Evolutionary conservation across 148 eudicot species (phyloP).

Genomic region (Salicornia ramosissima): DNA sequence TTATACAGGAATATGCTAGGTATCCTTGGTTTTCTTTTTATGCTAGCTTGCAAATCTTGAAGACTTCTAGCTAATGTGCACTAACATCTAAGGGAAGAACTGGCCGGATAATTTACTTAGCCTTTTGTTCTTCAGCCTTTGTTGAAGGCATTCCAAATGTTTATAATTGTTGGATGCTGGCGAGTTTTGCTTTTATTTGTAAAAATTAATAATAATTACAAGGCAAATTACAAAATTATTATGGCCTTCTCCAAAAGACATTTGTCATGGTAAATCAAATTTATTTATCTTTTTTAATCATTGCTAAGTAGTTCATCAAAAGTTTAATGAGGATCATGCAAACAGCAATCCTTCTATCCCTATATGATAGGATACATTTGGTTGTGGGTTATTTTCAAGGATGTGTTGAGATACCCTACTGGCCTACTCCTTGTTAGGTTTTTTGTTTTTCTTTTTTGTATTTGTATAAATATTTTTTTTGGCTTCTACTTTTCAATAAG

Average conservation of each 20-base stretch:
- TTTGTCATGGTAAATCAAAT: no score
- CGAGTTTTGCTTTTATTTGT: neutral
- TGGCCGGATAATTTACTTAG: conserved; percentile 1
- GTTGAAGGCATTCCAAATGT: neutral
- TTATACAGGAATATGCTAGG: neutral
- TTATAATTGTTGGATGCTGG: neutral
- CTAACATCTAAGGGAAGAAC: neutral
- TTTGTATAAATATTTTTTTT: no score
- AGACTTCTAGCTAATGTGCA: neutral
- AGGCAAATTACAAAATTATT: neutral
- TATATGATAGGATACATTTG: neutral
- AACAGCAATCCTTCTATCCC: neutral
- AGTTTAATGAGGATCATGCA: neutral
- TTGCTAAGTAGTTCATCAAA: neutral
- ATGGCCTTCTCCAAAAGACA: neutral
- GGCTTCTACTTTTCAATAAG: no score
- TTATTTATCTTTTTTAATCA: neutral
- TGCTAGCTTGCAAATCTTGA: neutral
- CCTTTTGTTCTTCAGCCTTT: conserved; percentile 10
- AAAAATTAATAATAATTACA: neutral
- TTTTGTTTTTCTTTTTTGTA: no score
- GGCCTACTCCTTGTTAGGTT: neutral
- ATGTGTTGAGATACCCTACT: neutral
- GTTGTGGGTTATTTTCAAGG: neutral
- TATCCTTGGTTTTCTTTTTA: neutral